Base-by-base conservation (phyloP, 768 basidiomycete genomes). In the Harrya chromipes region DNA sequence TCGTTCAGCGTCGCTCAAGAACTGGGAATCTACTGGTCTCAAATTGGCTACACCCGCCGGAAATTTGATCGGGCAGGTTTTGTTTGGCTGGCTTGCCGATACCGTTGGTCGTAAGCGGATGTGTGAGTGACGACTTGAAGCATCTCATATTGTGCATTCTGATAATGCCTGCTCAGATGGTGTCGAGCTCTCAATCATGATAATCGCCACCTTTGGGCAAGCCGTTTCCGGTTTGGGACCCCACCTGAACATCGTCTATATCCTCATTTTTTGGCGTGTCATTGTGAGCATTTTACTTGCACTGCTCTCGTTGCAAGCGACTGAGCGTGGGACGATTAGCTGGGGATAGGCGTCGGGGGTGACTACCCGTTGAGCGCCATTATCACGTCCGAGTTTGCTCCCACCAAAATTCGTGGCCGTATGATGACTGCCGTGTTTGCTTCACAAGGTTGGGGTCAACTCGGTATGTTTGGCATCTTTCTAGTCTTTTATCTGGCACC, bases 381-480 rank as follows among this genome's bases (percentile, higher is more conserved):
- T 57, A 93, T 93, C 61, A 81, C 89, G 4, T 90, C 85, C 17
- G 91, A 94, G 61, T 92, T 92, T 57, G 84, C 91, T 3, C 75
- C 87, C 0, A 85, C 81, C 14, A 75, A 76, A 35, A 82, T 79
- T 40, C 80, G 90, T 50, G 90, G 91, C 29, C 76, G 90, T 16
- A 79, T 94, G 72, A 92, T 94, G 89, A 84, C 85, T 2, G 85
- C 84, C 3, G 88, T 92, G 1, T 93, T 93, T 56, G 81, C 90
- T 0, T 68, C 74, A 35, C 90, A 92, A 57, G 91, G 90, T n/a
- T 92, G 84, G 83, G 91, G 90, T 39, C 85, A 92, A 67, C 80
- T 90, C 57, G 58, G 85, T 84, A 50, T 56, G 77, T 72, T 36
- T 29, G 6, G 8, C 16, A 21, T 4, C 17, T 49, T 31, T 21